Conservation (phyloP, 257 asterid genomes). For the Primulina huaijiensis region DNA sequence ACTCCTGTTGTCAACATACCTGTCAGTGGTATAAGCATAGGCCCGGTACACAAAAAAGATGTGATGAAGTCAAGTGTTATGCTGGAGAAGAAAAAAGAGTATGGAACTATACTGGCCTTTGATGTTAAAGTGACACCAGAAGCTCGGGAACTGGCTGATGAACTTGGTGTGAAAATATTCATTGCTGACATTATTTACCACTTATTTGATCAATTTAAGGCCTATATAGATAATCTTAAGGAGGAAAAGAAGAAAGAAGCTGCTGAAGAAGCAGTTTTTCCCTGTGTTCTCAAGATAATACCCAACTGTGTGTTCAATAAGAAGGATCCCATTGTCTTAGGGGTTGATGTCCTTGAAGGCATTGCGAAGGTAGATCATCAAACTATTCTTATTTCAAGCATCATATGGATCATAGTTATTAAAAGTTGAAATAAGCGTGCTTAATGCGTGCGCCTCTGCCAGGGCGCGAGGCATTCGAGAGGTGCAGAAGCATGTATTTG, state of each 20-base stretch:
- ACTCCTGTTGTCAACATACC: conserved; percentile 89
- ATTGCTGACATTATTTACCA: conserved; percentile 89
- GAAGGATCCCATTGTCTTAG: conserved; percentile 97
- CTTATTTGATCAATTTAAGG: conserved; percentile 91
- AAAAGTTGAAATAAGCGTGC: too few species aligned
- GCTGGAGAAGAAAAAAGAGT: conserved; percentile 98
- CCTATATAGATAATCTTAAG: conserved; percentile 83
- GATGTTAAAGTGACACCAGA: conserved; percentile 91
- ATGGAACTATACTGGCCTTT: conserved; percentile 85
- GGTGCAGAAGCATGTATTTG: too few species aligned
- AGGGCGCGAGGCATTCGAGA: too few species aligned
- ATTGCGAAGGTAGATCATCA: conserved; percentile 56
- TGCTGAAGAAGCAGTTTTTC: conserved; percentile 92
- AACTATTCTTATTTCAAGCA: not conserved
- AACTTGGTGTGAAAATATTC: conserved; percentile 78
- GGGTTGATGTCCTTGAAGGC: conserved; percentile 88
- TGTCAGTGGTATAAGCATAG: conserved; percentile 95
- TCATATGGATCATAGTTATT: too few species aligned
- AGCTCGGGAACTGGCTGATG: conserved; percentile 91
- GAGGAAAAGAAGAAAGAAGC: conserved; percentile 94
- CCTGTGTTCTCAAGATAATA: conserved; percentile 85
- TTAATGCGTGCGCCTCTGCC: too few species aligned
- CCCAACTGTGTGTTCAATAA: conserved; percentile 81
- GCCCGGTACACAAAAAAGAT: conserved; percentile 91
- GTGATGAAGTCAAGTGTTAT: conserved; percentile 97